A percentile compares a stretch with the other conserved stretches of the same genome.
These are phyloP conservation scores for Syzygium syzygioides DNA, from an alignment of 441 rosid species.

Conservation along the genomic window DNA sequence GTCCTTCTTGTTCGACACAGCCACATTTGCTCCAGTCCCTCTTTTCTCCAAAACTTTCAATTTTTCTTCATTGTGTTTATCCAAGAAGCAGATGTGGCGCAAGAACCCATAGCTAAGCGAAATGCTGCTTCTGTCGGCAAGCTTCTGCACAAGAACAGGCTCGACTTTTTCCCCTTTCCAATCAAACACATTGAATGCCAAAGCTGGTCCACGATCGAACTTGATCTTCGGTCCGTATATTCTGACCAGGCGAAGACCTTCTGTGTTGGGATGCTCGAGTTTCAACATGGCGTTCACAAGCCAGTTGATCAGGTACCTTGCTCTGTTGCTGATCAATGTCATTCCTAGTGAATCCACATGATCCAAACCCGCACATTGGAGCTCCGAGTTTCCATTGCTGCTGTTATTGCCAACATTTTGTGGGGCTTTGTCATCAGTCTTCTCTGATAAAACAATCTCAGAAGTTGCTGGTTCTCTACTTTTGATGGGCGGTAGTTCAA, in stretches of 20 bases:
- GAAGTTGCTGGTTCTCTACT: conserved; percentile 16
- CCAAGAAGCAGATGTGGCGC: conserved; percentile 56
- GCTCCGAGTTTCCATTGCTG: background rate
- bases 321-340: conserved; percentile 50
- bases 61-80: conserved; percentile 51
- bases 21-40: conserved; percentile 19
- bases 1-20: conserved; percentile 18
- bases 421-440: conserved; percentile 4
- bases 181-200: conserved; percentile 80
- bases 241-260: conserved; percentile 42
- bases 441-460: conserved; percentile 21
- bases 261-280: conserved; percentile 67
- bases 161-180: conserved; percentile 79
- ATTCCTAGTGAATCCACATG: conserved; percentile 71
- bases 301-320: conserved; percentile 87
- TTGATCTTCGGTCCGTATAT: conserved; percentile 81
- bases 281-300: conserved; percentile 67
- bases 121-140: conserved; percentile 71
- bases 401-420: background rate
- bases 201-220: conserved; percentile 81
- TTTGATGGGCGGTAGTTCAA: background rate
- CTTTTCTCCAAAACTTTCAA: conserved; percentile 45
- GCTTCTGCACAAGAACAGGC: conserved; percentile 77
- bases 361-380: conserved; percentile 62
- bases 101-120: conserved; percentile 67